These are phyloP conservation scores for Fusarium denticulatum DNA, from an alignment of 2,329 filamentous ascomycete species.

Conservation along the genomic window DNA sequence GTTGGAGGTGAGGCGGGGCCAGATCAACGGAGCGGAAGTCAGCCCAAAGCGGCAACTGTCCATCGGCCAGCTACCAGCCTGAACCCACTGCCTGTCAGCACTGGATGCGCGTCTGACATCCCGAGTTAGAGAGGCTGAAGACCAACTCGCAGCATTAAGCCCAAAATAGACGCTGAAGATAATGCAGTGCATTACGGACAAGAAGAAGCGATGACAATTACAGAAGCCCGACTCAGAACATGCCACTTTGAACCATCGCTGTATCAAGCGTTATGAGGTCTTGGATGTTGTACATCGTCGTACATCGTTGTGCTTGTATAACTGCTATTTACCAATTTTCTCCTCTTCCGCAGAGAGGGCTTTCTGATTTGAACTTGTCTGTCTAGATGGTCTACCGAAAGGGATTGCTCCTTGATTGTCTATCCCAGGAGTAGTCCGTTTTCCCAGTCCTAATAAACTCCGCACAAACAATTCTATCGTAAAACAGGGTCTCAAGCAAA, in stretches of 20 bases:
- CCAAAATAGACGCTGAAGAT: not conserved
- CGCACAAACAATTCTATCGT: rapidly evolving
- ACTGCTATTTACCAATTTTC: not conserved
- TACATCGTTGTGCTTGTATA: not conserved
- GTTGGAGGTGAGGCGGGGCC: not conserved
- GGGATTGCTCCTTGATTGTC: not conserved
- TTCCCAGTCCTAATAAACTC: not conserved
- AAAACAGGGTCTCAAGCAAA: not conserved
- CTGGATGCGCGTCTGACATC: not conserved
- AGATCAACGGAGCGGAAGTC: not conserved
- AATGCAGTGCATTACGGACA: rapidly evolving
- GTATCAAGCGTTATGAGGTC: no score
- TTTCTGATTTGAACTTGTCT: no score
- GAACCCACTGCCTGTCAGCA: not conserved
- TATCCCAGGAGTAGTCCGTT: not conserved
- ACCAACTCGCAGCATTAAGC: not conserved
- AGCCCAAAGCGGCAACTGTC: not conserved
- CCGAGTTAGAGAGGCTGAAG: not conserved
- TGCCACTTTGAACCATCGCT: not conserved
- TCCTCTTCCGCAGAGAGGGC: no score
- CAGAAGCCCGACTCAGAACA: rapidly evolving
- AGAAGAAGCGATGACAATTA: rapidly evolving
- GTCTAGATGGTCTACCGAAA: not conserved
- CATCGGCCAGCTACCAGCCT: not conserved
- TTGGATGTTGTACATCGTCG: rapidly evolving